Percentiles rank a stretch among this genome's conserved stretches.
These are phyloP conservation scores for Eimeria acervulina DNA, from an alignment of 169 alveolate species.

Conservation along the genomic window DNA sequence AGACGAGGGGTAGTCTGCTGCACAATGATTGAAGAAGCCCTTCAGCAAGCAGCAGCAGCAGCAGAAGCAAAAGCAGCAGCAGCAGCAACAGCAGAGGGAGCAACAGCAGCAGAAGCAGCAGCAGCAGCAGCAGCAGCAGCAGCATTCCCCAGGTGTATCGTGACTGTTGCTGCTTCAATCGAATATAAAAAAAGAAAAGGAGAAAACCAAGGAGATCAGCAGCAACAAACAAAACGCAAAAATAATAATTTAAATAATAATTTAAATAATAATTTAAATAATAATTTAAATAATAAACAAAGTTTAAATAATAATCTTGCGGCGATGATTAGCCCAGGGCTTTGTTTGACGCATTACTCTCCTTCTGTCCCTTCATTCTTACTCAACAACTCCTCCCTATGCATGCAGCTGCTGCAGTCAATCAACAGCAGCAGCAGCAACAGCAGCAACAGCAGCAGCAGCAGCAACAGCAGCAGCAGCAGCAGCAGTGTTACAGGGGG, in stretches of 20 bases:
- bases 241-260: too few species aligned
- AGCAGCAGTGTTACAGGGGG: background rate
- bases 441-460: background rate
- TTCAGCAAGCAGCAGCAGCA: too few species aligned
- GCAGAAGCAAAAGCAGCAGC: too few species aligned
- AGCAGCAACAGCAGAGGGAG: too few species aligned
- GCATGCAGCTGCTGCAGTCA: background rate
- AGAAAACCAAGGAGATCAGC: too few species aligned
- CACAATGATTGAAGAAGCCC: conserved; percentile 46
- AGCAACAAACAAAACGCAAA: too few species aligned
- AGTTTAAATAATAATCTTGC: too few species aligned
- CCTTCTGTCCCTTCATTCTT: conserved; percentile 72
- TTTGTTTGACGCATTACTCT: conserved; percentile 69
- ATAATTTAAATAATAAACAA: too few species aligned
- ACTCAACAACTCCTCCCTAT: background rate
- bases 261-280: too few species aligned
- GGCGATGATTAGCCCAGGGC: conserved; percentile 17
- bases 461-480: background rate
- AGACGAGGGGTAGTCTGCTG: conserved; percentile 51
- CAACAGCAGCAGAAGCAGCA: background rate
- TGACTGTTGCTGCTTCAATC: background rate
- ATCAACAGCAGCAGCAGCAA: background rate
- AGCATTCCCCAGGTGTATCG: background rate
- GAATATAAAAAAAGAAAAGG: too few species aligned
- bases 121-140: conserved; percentile 53